Evolutionary conservation across 1,284 basidiomycete genomes (phyloP), one percentile per base, ranked within the genome.

Genomic region (Grifola frondosa): DNA sequence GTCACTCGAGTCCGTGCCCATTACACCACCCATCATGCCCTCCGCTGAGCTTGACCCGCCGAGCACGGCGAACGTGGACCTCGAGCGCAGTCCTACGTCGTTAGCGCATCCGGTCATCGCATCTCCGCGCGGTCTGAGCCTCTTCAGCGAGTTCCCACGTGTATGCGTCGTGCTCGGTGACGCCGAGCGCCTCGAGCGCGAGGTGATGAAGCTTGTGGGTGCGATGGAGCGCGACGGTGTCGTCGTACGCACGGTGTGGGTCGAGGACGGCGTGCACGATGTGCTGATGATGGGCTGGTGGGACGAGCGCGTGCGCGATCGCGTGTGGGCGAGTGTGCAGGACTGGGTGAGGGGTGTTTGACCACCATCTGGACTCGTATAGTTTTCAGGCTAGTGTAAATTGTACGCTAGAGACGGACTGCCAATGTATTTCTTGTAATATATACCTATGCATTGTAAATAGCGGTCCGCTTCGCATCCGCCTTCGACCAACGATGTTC

Each of bases 71-170:
- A 11, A 19, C 35, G 34, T 37, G 20, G 47, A 48, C 19, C 41
- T 42, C 23, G 47, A 45, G 16, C 40, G 46, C 30, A 56, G 52
- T 47, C 57, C 60, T 40, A 58, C 60, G 45, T 54, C 49, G 17
- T 54, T 62, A 37, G 45, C 50, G 46, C 50, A 50, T 30, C 62
- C 61, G 20, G 50, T 57, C 34, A 56, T 66, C 40, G 55, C 58
- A 32, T 54, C 50, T 8, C 64, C 63, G 34, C 52, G 58, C 33
- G 62, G 61, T 25, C 57, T 65, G 17, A 66, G 62, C 30, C 59
- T 78, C 12, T 77, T 78, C 53, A 66, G 61, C 24, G 64, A 62
- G 22, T 78, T 77, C 46, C 70, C 75, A 26, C 60, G 57, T 34
- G 61, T 67, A 19, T 62, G 75, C 29, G 61, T 78, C 32, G 64